These are phyloP conservation scores for Cairneyella variabilis DNA, from an alignment of 495 filamentous ascomycete species.

Conservation along the genomic window DNA sequence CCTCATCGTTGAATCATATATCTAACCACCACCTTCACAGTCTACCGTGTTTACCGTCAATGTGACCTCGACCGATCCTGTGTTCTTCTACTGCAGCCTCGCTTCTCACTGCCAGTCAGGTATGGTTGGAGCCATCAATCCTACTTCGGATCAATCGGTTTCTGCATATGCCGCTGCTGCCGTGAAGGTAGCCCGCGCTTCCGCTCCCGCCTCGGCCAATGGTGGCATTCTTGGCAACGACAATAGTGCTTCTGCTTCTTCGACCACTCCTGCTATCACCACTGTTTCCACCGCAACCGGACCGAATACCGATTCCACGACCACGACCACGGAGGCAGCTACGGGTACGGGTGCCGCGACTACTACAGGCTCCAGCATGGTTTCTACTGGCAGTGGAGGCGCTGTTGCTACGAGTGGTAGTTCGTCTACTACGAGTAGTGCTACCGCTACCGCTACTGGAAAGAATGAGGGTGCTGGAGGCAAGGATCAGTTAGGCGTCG, in stretches of 20 bases:
- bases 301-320: background rate
- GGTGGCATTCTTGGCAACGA: constrained; percentile 10
- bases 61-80: constrained; percentile 39
- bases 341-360: background rate
- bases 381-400: no score
- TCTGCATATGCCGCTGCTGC: constrained; percentile 10
- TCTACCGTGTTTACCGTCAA: constrained; percentile 31
- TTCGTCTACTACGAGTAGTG: no score
- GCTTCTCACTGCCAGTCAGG: constrained; percentile 38
- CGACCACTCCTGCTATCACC: background rate
- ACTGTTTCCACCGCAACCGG: background rate
- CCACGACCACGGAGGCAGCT: background rate
- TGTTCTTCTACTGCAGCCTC: constrained; percentile 47
- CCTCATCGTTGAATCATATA: constrained; percentile 36
- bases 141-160: constrained; percentile 16
- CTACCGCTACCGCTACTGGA: background rate
- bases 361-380: background rate
- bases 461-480: background rate
- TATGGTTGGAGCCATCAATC: constrained; percentile 47
- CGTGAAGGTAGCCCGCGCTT: background rate
- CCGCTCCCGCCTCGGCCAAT: background rate
- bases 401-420: no score
- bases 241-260: background rate
- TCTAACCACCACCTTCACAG: constrained; percentile 20
- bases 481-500: background rate